Evolutionary conservation across 371 early-diverging fungal genomes (phyloP), one percentile per base, ranked within the genome.

Genomic region (Catenaria anguillulae): DNA sequence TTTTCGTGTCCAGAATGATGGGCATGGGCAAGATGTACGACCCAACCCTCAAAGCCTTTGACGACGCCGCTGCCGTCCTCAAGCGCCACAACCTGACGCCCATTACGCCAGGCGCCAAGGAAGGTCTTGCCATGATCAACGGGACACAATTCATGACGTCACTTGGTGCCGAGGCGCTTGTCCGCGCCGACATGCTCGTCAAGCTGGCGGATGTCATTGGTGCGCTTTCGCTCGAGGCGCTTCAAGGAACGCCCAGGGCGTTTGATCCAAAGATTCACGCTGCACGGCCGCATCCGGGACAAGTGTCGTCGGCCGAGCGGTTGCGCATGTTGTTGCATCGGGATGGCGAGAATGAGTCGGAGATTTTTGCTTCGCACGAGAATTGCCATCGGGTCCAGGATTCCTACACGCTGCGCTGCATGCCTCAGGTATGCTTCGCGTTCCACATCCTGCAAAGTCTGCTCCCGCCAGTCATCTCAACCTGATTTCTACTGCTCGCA

Each of bases 11-110:
- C 61, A 55, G 54, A 21, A 34, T 56, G 31, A 36, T 63, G 45
- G 63, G 63, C 21, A 54, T 59, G 60, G 63, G 63, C 35, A 54
- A 59, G 33, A 63, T 63, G 63, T 63, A 24, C 35, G 63, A 63
- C 40, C 23, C 55, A 26, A 10, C 26, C 10, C 34, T 45, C 23
- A 8, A 37, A 10, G 15, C 23, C 23, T 63, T 17, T 15, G 33
- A 35, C 24, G 63, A 63, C n/a, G 63, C 63, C 15, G 45, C 45
- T 21, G 61, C 13, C 2, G 63, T 63, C 12, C 46, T 63, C 33
- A 61, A 33, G 55, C 56, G 62, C 5, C 56, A 63, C 46, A 21
- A 26, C 36, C n/a, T 63, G 31, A 29, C 56, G 17, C 63, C 63
- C 6, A 63, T 63, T 23, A 17, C 42, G 62, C 62, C 45, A 2